Base-by-base conservation (phyloP, 495 filamentous ascomycete genomes). In the Aspergillus cavernicola region DNA sequence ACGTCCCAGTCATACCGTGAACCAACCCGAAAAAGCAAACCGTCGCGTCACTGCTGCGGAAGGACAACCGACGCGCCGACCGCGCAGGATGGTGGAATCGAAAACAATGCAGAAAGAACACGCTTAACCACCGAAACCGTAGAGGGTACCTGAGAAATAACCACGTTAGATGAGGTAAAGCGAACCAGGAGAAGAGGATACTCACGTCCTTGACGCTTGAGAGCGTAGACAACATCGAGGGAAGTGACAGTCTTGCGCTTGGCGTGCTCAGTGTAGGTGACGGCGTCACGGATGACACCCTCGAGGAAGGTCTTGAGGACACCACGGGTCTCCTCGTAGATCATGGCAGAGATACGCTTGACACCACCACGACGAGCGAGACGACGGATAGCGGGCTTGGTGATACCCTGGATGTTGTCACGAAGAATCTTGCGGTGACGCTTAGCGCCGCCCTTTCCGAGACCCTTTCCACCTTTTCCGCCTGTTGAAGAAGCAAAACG, bases 271-370 rank as follows among this genome's bases (percentile, higher is more conserved):
- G 89, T 96, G 85, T 96, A 98, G 73, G 95, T 97, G 81, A 97
- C 92, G 62, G 92, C 92, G 62, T 97, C 92, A 81, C 90, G 91
- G 76, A 99, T 99, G 80, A 99, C 95, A 81, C 92, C 91, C 81
- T 99, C 95, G 66, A 99, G 91, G 91, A 99, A 99, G 79, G 93
- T 95, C 89, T 99, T 99, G 67, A 99, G 88, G 66, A 99, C 95
- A 86, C 93, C 91, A 72, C 95, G 95, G 64, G 95, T 99, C 85
- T 99, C 95, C 74, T 99, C 95, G 85, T 99, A 99, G 87, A 99
- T 92, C 81, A 88, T 82, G 74, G 74, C 66, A 69, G 95, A 97
- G 80, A 99, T 99, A 97, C 95, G 93, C 90, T 99, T 97, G 81
- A 97, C 92, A 90, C 92, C 92, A 79, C 92, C 92, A 90, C 92